Conservation (phyloP, 148 eudicot species). For the Rhododendron kiyosumense region DNA sequence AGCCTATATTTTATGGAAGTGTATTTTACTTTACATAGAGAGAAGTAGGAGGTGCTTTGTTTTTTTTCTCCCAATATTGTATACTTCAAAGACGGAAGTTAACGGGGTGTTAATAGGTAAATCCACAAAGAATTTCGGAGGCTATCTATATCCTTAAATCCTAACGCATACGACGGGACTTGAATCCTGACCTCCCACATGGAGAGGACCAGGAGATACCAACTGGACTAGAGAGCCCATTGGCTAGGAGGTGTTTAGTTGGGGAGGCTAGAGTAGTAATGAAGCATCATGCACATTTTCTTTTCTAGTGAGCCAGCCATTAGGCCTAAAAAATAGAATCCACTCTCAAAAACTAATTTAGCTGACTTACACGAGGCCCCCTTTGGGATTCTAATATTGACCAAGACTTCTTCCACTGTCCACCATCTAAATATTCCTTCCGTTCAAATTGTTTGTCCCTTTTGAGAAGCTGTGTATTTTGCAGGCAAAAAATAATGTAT, state of each 20-base stretch:
- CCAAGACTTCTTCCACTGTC: constrained; percentile 1
- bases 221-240: no score
- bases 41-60: neutral
- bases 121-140: no score
- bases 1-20: neutral
- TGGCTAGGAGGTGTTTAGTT: neutral
- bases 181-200: no score
- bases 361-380: neutral
- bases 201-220: no score
- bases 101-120: no score
- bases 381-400: neutral
- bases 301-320: neutral
- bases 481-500: no score
- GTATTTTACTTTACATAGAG: neutral
- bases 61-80: no score
- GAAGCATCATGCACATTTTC: neutral
- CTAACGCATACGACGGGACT: no score
- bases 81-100: no score
- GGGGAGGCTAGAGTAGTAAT: neutral
- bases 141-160: no score
- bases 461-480: no score
- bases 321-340: neutral
- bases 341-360: neutral
- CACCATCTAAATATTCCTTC: neutral
- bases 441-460: no score